Evolutionary conservation across 2,329 filamentous ascomycete species (phyloP), one percentile per base, ranked within the genome.

Genomic region (Colletotrichum euphorbiae): DNA sequence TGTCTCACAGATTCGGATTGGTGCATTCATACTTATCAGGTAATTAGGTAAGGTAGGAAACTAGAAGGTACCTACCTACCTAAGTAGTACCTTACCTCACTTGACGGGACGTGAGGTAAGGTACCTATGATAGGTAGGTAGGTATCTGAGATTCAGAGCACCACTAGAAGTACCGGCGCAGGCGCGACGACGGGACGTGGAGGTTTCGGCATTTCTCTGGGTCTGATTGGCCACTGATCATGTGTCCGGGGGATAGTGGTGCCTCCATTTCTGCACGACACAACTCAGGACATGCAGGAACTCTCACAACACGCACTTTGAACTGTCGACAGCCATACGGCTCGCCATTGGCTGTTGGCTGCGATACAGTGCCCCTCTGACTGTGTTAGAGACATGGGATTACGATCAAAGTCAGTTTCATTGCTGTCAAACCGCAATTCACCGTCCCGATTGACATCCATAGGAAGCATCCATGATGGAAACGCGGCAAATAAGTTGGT

Each of bases 251-350:
- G 36, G 52, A 43, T 12, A 13, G 33, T 56, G 11, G n/a, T 28
- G 46, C 38, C 62, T 55, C 54, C 54, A 50, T 54, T 55, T 65
- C 65, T 68, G 65, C 65, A 68, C 65, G 65, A 68, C 65, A 68
- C 65, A 59, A 43, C 61, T 65, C 21, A 33, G 46, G 43, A 31
- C 51, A 42, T 58, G 54, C 65, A 68, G 54, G 48, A 59, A 54
- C 36, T 38, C 38, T 33, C n/a, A 43, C 38, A 6, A n/a, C 21
- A 24, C 36, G 15, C 19, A 19, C 4, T 24, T 21, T 19, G 7
- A 50, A 28, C 21, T 42, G 13, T 19, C 33, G n/a, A 13, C 12
- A 7, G 13, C 21, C 15, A 24, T n/a, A 7, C 3, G 17, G 17
- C 24, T 6, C 17, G 12, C 52, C n/a, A 65, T 59, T 65, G 48